phyloP scores from a whole-genome alignment of 495 filamentous ascomycete species.

The Tuber calosporum region DNA sequence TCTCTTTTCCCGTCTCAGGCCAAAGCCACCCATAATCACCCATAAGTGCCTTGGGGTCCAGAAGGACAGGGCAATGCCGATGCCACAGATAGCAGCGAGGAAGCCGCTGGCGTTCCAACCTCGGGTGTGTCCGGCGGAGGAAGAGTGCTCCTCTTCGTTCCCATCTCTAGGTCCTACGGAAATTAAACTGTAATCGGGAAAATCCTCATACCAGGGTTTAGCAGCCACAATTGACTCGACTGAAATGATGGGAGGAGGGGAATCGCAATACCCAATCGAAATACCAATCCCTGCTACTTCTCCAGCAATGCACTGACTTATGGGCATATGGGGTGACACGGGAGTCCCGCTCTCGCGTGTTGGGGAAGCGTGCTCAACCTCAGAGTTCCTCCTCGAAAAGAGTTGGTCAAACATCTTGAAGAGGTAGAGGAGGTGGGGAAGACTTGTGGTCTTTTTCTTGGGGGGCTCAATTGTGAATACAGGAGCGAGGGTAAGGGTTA shows the following conservation, averaged over 20 bases:
- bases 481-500: slow-evolving; percentile 18
- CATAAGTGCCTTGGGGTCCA: slow-evolving; percentile 34
- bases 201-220: slow-evolving; percentile 40
- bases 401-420: slow-evolving; percentile 37
- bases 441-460: slow-evolving; percentile 16
- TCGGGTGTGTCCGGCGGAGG: slow-evolving; percentile 19
- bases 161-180: slow-evolving; percentile 35
- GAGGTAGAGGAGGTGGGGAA: slow-evolving; percentile 18
- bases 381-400: slow-evolving; percentile 21
- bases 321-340: slow-evolving; percentile 36
- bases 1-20: slow-evolving; percentile 32
- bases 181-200: slow-evolving; percentile 34
- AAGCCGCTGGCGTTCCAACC: slow-evolving; percentile 31
- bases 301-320: slow-evolving; percentile 38
- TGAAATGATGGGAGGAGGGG: slow-evolving; percentile 37
- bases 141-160: slow-evolving; percentile 33
- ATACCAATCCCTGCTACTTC: slow-evolving; percentile 38
- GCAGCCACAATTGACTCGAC: slow-evolving; percentile 39
- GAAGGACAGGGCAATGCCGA: slow-evolving; percentile 35
- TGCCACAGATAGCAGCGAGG: slow-evolving; percentile 33
- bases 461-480: neutral
- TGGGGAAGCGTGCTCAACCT: slow-evolving; percentile 2
- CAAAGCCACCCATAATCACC: slow-evolving; percentile 36
- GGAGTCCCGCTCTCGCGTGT: slow-evolving; percentile 33
- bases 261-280: slow-evolving; percentile 40